Conservation (phyloP, 2,329 filamentous ascomycete species). For the Remersonia thermophila region DNA sequence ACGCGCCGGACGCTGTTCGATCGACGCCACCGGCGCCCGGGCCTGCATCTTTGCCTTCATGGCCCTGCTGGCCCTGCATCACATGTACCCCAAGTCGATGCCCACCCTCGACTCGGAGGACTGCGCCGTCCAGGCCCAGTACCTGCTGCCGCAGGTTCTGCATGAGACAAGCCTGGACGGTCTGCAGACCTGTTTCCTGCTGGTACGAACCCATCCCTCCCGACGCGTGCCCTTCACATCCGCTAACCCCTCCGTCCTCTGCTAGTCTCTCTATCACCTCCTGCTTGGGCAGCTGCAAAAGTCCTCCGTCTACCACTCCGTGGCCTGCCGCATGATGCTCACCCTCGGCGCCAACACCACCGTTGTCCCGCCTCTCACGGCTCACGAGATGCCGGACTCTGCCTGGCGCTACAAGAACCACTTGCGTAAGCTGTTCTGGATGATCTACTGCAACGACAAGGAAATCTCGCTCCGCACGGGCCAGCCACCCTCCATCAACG, state of each 20-base stretch:
- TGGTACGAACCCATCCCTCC: slow-evolving; percentile 9
- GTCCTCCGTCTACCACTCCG: slow-evolving; percentile 30
- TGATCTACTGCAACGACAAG: slow-evolving; percentile 42
- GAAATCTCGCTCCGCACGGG: slow-evolving; percentile 42
- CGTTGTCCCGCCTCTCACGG: slow-evolving; percentile 7
- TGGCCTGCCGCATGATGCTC: slow-evolving; percentile 36
- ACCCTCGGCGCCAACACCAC: slow-evolving; percentile 34
- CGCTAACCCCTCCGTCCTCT: background rate
- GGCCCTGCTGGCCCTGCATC: slow-evolving; percentile 19
- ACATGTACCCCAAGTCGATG: slow-evolving; percentile 7
- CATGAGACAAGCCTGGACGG: slow-evolving; percentile 6
- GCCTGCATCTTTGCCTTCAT: slow-evolving; percentile 39
- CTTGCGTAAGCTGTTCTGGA: slow-evolving; percentile 37
- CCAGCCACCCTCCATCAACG: slow-evolving; percentile 37
- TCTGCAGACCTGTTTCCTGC: slow-evolving; percentile 5
- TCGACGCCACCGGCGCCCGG: slow-evolving; percentile 25
- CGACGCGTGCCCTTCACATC: slow-evolving; percentile 15
- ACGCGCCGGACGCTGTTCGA: slow-evolving; percentile 4
- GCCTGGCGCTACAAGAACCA: slow-evolving; percentile 22
- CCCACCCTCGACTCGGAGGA: slow-evolving; percentile 6
- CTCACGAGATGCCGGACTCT: slow-evolving; percentile 1
- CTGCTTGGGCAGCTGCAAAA: slow-evolving; percentile 35
- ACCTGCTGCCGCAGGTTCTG: slow-evolving; percentile 6
- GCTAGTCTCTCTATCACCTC: slow-evolving; percentile 31
- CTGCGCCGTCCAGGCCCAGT: slow-evolving; percentile 6